Percentiles rank a stretch among this genome's conserved stretches.
Evolutionary conservation across 2,329 filamentous ascomycete species (phyloP).

Genomic region (Colletotrichum lindemuthianum): DNA sequence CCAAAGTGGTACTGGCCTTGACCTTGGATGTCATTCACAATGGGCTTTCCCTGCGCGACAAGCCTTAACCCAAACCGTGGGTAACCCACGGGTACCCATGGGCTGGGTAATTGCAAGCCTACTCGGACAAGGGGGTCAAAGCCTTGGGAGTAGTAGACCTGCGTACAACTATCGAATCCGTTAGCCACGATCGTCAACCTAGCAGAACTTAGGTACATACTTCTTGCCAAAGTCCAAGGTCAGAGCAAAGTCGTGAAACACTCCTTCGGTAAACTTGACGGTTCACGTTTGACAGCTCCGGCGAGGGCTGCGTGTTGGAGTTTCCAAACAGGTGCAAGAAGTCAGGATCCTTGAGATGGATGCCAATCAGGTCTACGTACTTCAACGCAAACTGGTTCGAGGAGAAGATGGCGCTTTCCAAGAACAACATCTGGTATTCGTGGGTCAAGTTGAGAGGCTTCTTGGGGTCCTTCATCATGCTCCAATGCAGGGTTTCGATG

Average conservation of each 20-base stretch:
- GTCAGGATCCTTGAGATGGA: conserved; percentile 47
- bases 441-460: conserved; percentile 67
- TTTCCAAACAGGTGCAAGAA: conserved; percentile 58
- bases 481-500: conserved; percentile 71
- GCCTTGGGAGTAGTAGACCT: conserved; percentile 66
- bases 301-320: conserved; percentile 53
- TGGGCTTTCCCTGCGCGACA: conserved; percentile 54
- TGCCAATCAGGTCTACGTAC: conserved; percentile 61
- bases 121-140: conserved; percentile 54
- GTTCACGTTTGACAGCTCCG: conserved; percentile 62
- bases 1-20: conserved; percentile 71
- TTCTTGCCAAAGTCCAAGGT: conserved; percentile 65
- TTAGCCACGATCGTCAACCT: background rate
- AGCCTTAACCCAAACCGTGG: too few species aligned
- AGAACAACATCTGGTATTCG: conserved; percentile 67
- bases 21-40: conserved; percentile 62
- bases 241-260: conserved; percentile 71
- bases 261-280: conserved; percentile 56
- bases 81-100: too few species aligned
- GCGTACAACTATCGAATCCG: conserved; percentile 56
- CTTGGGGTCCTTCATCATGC: conserved; percentile 60
- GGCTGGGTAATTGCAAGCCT: too few species aligned
- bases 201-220: conserved; percentile 46
- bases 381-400: conserved; percentile 65
- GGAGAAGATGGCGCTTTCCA: conserved; percentile 56